Evolutionary conservation across 352 stramenopile species (phyloP), one percentile per base, ranked within the genome.

Genomic region (Pythium oligandrum): DNA sequence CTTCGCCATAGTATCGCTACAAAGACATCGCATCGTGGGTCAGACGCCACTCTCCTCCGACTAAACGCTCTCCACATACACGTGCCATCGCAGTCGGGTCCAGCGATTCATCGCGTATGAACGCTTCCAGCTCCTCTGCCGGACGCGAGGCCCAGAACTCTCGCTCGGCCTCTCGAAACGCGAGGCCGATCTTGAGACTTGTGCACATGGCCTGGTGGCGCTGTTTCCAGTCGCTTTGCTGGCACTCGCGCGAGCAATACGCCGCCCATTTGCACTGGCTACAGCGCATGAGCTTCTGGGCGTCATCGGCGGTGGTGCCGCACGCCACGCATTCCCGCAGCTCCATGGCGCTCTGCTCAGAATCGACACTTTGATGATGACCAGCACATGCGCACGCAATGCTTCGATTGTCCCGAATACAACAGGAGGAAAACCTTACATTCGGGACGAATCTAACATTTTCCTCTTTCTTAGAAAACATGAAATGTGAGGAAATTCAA

Each of bases 1-100:
- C 71, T 64, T 92, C 82, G 4, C 82, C 82, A 59, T 75, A 89
- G 63, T 89, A 91, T 9, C 52, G 43, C 72, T 83, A 36, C 10
- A 37, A 6, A 17, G 38, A 52, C 26, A 56, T 11, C 12, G 6
- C 17, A 45, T 2, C 35, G 53, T 11, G 38, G 39, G 33, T 6
- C 12, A 49, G 8, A 26, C 17, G 0, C 17, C 17, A 26, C 17
- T 26, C 17, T 26, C 17, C 17, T 26, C 17, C 17, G 0, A 26
- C 17, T 26, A 26, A 26, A 26, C 17, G 17, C 17, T 26, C 17
- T 26, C 17, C 17, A 26, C 17, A 26, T 26, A 26, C 45, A 31
- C 53, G 3, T 33, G 78, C 71, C 76, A 87, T 85, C 6, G 78
- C 72, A 3, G 74, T 35, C 1, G 74, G 67, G 4, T 78, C 56